Base-by-base conservation (phyloP, 2,329 filamentous ascomycete species). In the Chalara sp. region DNA sequence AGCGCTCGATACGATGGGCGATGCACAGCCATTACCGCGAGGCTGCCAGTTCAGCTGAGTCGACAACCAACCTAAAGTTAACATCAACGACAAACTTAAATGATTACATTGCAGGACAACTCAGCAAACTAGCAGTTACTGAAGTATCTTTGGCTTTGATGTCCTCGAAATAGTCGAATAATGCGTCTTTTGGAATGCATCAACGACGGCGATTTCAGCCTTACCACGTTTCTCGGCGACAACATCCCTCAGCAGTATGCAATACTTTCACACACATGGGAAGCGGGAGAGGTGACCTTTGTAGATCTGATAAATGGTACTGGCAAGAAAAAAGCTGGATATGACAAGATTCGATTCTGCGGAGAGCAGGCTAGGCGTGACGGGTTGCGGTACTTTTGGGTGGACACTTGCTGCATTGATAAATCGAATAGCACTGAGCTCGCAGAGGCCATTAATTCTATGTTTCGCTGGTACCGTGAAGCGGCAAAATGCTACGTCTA, bases 181-280 rank as follows among this genome's bases (percentile, higher is more conserved):
- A 49, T 53, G 53, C 44, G 47, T 43, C 54, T 57, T 43, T 51
- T 56, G 41, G 40, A 55, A 46, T 44, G 48, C 46, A 55, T 50
- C 44, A 50, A 44, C 47, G 44, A 53, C 47, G 50, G 53, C 53
- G 50, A 53, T 42, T 44, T 55, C 46, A 49, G 12, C 41, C 13
- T 43, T 43, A 11, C 11, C 41, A 21, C 51, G 44, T 31, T 44
- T 40, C 46, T 44, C 33, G 41, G 32, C 32, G 39, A 35, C 12
- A 41, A 51, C 21, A 39, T 51, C 48, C 51, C 48, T 46, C 21
- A 3, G 21, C 47, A 42, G 39, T 49, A 49, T 30, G 39, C 37
- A 30, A 49, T 49, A 43, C 47, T 49, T 33, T 49, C 47, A 43
- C 43, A 50, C 39, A 50, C 42, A 30, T 50, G 48, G 48, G 42